Evolutionary conservation across 192 early-diverging fungal genomes (phyloP), one percentile per base, ranked within the genome.

Genomic region (Spinellus fusiger): DNA sequence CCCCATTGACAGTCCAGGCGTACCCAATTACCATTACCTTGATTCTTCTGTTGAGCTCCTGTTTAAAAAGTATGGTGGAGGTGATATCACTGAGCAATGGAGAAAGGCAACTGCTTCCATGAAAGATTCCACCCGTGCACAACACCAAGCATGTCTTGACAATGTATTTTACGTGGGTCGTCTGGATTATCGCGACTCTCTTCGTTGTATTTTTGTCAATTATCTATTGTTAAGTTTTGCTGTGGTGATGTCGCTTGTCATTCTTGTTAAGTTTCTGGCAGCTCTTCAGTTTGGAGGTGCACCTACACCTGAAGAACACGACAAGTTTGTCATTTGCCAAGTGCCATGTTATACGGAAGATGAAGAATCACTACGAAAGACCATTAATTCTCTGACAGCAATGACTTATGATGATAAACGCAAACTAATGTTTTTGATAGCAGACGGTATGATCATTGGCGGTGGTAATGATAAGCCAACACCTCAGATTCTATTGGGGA

Each of bases 301-400:
- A 40, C 79, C 77, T 32, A 71, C 69, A 15, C 90, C 90, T 29
- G 85, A 88, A 49, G 55, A 84, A 31, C 79, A 88, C 34, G 89
- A 91, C 68, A 80, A 85, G 37, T 89, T 90, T 64, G 85, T 89
- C 18, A 91, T 93, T 62, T 84, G 79, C 68, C 87, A 86, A 50
- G 89, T 91, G 12, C 86, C 89, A 3, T 91, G 89, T 74, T 93
- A 93, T 70, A 91, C 89, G 0, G 90, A 93, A 48, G 89, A 84
- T 23, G 90, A 93, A 61, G 81, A 75, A 7, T 91, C 89, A 1
- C 73, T 93, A 16, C 66, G 77, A 33, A 86, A 85, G 37, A 93
- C 90, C 0, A 75, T 93, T 25, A 78, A 89, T 34, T 93, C 90
- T 3, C 61, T 93, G 5, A 82, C 89, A 2, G 76, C 58, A 1